Conservation (phyloP, 2,329 filamentous ascomycete genomes). For the Gaeumannomyces tritici region DNA sequence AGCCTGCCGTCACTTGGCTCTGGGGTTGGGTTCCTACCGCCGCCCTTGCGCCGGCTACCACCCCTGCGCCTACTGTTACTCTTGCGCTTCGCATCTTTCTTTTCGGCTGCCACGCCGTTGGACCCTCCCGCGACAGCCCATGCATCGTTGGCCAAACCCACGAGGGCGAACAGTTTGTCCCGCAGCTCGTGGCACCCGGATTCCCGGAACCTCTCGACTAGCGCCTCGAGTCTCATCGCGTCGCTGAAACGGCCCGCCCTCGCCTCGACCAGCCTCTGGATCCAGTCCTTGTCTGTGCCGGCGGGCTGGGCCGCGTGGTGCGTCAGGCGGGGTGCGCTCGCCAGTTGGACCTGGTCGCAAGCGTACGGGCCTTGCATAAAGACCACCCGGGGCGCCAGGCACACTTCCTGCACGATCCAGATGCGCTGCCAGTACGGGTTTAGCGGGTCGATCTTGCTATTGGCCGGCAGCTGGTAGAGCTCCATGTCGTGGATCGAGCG, state of each 20-base stretch:
- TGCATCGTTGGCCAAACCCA: slow-evolving; percentile 4
- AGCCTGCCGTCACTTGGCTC: slow-evolving; percentile 3
- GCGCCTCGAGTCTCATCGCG: slow-evolving; percentile 7
- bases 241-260: slow-evolving; percentile 5
- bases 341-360: slow-evolving; percentile 6
- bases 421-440: slow-evolving; percentile 11
- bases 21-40: neutral
- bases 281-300: neutral
- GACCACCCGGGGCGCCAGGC: slow-evolving; percentile 7
- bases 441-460: neutral
- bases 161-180: slow-evolving; percentile 9
- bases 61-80: no score
- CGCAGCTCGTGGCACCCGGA: slow-evolving; percentile 8
- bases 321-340: no score
- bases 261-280: slow-evolving; percentile 6
- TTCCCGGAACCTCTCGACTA: slow-evolving; percentile 8
- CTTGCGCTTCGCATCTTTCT: no score
- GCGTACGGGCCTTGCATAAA: slow-evolving; percentile 7
- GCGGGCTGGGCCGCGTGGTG: no score
- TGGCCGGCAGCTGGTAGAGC: no score
- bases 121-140: neutral
- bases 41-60: no score
- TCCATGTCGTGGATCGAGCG: no score
- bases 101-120: no score
- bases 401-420: slow-evolving; percentile 12